Base-by-base conservation (phyloP, 2,329 filamentous ascomycete species). In the Xylariaceae sp. region DNA sequence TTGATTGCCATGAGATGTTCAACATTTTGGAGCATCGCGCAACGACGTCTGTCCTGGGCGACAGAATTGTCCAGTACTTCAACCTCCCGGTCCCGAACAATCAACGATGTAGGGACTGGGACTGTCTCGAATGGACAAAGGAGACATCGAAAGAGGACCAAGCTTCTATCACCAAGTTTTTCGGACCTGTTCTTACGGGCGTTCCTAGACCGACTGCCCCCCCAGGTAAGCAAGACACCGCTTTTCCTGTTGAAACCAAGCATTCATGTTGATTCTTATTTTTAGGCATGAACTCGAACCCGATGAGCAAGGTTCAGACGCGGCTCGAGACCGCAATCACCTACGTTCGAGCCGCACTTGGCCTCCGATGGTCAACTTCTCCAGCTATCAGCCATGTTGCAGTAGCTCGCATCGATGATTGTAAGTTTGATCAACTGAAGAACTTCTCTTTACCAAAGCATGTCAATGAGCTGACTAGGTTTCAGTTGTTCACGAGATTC, bases 11-110 rank as follows among this genome's bases (percentile, higher is more conserved):
- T 22, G 63, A 65, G 47, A 54, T 66, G 2, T 67, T 67, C 48
- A 64, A 62, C 16, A 44, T 61, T 18, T 47, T 67, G 18, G 66
- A 67, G 45, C 61, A 67, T 42, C 66, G 64, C 2, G 59, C 65
- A 16, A 58, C 59, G 13, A 51, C 51, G 3, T 57, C 60, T n/a
- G 53, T 59, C 6, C 41, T 68, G 11, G 64, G 54, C 9, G 65
- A 68, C 40, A 42, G 54, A 31, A 49, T 59, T 16, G 36, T 63
- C n/a, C 50, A 50, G 17, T 59, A 59, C 28, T 54, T 63, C 16
- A 46, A 44, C 31, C 50, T 67, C 7, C 53, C 57, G 4, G 40
- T 49, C 17, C 58, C 61, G 3, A 43, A 51, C n/a, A 54, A 52
- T 42, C 22, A 59, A 31, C 61, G 63, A 18, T 66, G 60, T 45